A percentile compares a stretch with the other conserved stretches of the same genome.
These are phyloP conservation scores for Plectranthus barbatus DNA, from an alignment of 257 asterid species.

Conservation along the genomic window DNA sequence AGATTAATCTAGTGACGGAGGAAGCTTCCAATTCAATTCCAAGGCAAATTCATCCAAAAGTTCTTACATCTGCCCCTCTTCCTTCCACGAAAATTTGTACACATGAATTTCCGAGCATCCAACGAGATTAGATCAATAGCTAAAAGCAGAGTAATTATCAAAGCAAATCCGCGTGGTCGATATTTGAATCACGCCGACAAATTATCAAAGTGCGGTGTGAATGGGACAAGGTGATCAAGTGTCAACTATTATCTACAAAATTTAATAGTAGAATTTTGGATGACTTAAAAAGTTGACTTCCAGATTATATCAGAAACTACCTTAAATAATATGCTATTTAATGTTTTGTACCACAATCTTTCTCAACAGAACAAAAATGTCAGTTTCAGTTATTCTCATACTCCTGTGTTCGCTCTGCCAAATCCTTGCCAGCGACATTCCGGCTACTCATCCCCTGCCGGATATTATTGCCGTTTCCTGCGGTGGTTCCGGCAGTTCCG, in stretches of 20 bases:
- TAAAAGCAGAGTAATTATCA: neutral
- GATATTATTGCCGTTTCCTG: slow-evolving; percentile 42
- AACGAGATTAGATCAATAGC: neutral
- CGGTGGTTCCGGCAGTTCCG: slow-evolving; percentile 33
- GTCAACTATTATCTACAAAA: too few species aligned
- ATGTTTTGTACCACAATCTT: neutral
- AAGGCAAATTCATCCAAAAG: too few species aligned
- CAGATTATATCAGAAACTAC: too few species aligned
- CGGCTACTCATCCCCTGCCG: slow-evolving; percentile 2
- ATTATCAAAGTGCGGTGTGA: neutral
- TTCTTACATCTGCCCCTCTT: too few species aligned
- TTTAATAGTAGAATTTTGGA: too few species aligned
- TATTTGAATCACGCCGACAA: neutral
- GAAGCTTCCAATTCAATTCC: too few species aligned
- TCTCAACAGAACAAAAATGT: neutral
- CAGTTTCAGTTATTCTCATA: neutral
- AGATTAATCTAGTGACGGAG: too few species aligned
- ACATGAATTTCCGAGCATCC: too few species aligned
- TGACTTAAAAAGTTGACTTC: too few species aligned
- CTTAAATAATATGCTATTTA: too few species aligned
- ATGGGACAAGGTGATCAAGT: neutral
- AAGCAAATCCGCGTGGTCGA: neutral
- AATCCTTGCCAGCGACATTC: slow-evolving; percentile 12
- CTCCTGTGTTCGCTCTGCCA: slow-evolving; percentile 14
- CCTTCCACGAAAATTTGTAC: too few species aligned